Evolutionary conservation across 306 rosid species (phyloP), one percentile per base, ranked within the genome.

Genomic region (Rubus parviflorus): DNA sequence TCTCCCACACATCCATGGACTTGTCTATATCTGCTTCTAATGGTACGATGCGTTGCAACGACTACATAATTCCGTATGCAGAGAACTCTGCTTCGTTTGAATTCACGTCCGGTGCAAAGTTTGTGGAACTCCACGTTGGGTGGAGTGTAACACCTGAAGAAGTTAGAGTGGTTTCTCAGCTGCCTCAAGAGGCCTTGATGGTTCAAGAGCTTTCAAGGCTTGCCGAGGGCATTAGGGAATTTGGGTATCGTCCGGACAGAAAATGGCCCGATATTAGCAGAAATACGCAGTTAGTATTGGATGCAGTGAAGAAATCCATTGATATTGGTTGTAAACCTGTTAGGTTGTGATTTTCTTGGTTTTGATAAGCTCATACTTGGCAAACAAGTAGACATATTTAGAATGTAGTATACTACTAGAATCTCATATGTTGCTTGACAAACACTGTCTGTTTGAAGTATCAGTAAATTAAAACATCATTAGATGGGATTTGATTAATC

Each of bases 141-240:
- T 89, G 96, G 96, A 90, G 84, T 82, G 74, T 60, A 64, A 68
- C 4, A 54, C 91, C 92, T 15, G 86, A 86, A 85, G 86, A 83
- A 69, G 84, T 89, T 78, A 81, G 57, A 46, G 90, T 86, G 70
- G 78, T 47, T 46, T 77, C 69, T 66, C 62, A 83, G 83, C 87
- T 86, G 70, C 94, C 94, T 13, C 98, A 93, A 72, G 98, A 93
- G 68, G 91, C 90, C 81, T 51, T 89, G 51, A 89, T 93, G 97
- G 91, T 93, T 30, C 83, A 86, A 81, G 93, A 89, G 78, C 76
- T 90, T 78, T 82, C 90, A 35, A 78, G 88, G 74, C 85, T 85
- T 68, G 87, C 74, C 64, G 63, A 60, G 17, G 85, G 78, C 48
- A 84, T 90, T 64, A 65, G 77, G 75, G 82, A 76, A 75, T 22